Percentiles rank a stretch among this genome's conserved stretches.
These are phyloP conservation scores for Mycena floridula DNA, from an alignment of 768 basidiomycete species.

Conservation along the genomic window DNA sequence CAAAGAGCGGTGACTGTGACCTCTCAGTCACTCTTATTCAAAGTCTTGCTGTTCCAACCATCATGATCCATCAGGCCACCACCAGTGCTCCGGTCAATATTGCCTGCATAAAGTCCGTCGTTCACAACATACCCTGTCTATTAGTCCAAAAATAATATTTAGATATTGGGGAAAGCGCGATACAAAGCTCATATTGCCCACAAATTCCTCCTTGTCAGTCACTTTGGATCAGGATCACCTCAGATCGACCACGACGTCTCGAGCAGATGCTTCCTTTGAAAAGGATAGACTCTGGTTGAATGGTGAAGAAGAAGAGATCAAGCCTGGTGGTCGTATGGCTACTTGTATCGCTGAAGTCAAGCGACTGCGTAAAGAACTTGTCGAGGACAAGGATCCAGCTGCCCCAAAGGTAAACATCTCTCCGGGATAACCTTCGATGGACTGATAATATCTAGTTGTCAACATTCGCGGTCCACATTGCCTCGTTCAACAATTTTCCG, in stretches of 20 bases:
- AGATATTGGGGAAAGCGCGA: constrained; percentile 99
- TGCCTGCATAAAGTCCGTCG: constrained; percentile 86
- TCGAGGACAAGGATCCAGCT: constrained; percentile 65
- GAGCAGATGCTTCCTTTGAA: constrained; percentile 68
- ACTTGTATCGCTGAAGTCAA: constrained; percentile 90
- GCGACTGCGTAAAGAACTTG: constrained; percentile 55
- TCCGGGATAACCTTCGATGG: background rate
- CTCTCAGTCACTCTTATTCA: no score
- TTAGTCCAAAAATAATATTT: constrained; percentile 6
- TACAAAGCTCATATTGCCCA: constrained; percentile 90
- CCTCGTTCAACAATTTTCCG: constrained; percentile 97
- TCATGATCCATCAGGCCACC: constrained; percentile 71
- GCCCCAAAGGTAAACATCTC: constrained; percentile 42
- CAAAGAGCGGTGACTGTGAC: no score
- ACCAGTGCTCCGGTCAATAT: constrained; percentile 95
- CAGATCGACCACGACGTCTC: constrained; percentile 87
- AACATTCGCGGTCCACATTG: constrained; percentile 73
- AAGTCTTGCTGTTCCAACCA: background rate
- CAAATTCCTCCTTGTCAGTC: constrained; percentile 97
- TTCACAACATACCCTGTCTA: background rate
- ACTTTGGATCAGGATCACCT: constrained; percentile 96
- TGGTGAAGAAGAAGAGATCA: constrained; percentile 87
- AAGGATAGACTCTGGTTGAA: constrained; percentile 92
- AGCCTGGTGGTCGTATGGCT: constrained; percentile 65
- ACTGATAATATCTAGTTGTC: constrained; percentile 47